phyloP scores from a whole-genome alignment of 768 basidiomycete genomes.

The Scleroderma citrinum region DNA sequence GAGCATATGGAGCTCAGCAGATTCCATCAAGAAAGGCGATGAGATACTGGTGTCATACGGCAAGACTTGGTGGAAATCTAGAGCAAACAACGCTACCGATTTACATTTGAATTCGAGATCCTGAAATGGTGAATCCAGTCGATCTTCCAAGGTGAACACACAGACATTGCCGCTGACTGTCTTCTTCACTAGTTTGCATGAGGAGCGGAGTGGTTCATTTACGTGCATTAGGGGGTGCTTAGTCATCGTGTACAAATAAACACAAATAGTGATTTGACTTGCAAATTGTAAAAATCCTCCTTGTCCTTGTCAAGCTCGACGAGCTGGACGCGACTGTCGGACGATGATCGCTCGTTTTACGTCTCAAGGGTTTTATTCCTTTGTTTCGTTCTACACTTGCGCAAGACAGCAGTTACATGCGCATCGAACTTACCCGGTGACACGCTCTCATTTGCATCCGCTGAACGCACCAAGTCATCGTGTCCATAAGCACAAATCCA shows the following conservation, averaged over 20 bases:
- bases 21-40: conserved; percentile 66
- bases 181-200: conserved; percentile 4
- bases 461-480: conserved; percentile 11
- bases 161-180: conserved; percentile 7
- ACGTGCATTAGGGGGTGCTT: too few relatives aligned
- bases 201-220: too few relatives aligned
- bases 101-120: not conserved
- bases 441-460: conserved; percentile 29
- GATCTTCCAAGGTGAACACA: not conserved
- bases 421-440: conserved; percentile 33
- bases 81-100: conserved; percentile 17
- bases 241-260: too few relatives aligned
- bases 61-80: conserved; percentile 73
- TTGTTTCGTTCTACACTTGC: conserved; percentile 55
- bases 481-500: conserved; percentile 9
- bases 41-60: conserved; percentile 89
- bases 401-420: conserved; percentile 33
- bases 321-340: conserved; percentile 7
- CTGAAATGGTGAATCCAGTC: not conserved
- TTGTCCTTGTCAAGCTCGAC: not conserved
- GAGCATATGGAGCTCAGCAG: conserved; percentile 62
- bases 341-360: conserved; percentile 51
- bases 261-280: too few relatives aligned
- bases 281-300: too few relatives aligned
- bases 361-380: conserved; percentile 42